Percentiles rank a stretch among this genome's conserved stretches.
Conservation (phyloP, 225 moss, liverwort and hornwort species). For the Pleurozium schreberi region DNA sequence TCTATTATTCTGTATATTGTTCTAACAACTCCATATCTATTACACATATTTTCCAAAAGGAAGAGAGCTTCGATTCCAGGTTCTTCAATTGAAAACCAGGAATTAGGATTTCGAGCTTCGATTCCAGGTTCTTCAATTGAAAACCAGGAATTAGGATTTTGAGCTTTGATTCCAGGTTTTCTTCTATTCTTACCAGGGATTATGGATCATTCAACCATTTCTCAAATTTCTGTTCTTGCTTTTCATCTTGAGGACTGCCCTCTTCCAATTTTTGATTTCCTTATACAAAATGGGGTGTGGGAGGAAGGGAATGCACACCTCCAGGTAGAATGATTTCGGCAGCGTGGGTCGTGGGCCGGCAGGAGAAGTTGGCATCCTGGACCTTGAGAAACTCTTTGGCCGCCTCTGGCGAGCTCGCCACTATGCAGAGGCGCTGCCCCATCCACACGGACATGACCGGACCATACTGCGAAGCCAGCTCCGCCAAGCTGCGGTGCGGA, state of each 20-base stretch:
- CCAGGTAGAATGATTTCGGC: neutral
- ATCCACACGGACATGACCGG: neutral
- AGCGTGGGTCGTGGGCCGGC: neutral
- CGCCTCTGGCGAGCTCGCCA: neutral
- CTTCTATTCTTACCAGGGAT: neutral
- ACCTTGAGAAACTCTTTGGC: slow-evolving; percentile 5
- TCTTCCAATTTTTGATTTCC: neutral
- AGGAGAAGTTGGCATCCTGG: neutral
- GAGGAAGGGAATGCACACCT: neutral
- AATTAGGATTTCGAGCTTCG: neutral
- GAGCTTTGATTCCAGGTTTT: neutral
- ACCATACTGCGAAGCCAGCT: neutral
- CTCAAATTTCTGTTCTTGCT: neutral
- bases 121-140: neutral
- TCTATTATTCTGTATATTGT: too few species aligned
- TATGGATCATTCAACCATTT: neutral
- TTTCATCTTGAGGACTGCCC: neutral
- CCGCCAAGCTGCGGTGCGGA: neutral
- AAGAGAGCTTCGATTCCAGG: too few species aligned
- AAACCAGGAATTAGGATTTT: neutral
- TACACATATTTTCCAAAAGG: too few species aligned
- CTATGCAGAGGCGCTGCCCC: neutral
- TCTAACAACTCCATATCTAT: too few species aligned
- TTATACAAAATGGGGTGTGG: neutral
- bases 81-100: too few species aligned